Evolutionary conservation across 768 basidiomycete genomes (phyloP), one percentile per base, ranked within the genome.

Genomic region (Amanita rimosa): DNA sequence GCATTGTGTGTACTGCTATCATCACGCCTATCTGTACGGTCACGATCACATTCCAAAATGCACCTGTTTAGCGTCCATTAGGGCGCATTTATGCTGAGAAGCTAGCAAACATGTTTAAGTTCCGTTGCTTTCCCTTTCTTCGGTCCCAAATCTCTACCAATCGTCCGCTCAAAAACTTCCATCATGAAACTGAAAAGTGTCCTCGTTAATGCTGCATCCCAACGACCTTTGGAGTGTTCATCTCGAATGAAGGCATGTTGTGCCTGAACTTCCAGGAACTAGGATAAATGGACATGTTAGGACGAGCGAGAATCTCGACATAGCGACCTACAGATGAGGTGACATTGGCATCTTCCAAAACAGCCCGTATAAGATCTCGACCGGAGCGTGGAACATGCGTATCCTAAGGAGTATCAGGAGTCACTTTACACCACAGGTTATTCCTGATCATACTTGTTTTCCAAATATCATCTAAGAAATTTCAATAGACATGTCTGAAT

Each of bases 201-300:
- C 44, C 78, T 73, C 0, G 88, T 91, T 45, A 97, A 67, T 0
- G 93, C 93, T 6, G 92, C 91, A 58, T 98, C 95, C 92, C 92
- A 98, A 47, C 95, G 77, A 1, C 91, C 94, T 62, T 96, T 97
- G 26, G 85, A 89, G 6, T 77, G 75, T 57, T 93, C 90, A 61
- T 95, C 93, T 4, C 94, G 81, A 52, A 97, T 84, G 65, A 97
- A 97, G 3, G 95, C 95, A 55, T 97, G 94, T 58, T 98, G 94
- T 0, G 94, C 95, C 63, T 96, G 92, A 11, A 97, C 91, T 63
- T 98, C 95, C 51, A 96, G 67, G 63, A 94, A 93, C 87, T 93
- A 41, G 13, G 14, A 19, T 19, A 26, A 10, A 44, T 46, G 45
- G 35, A 42, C 22, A 31, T 42, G 22, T 24, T 7, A 29, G 6